These are phyloP conservation scores for Phytophthora crassamura DNA, from an alignment of 352 stramenopile species.

Conservation along the genomic window DNA sequence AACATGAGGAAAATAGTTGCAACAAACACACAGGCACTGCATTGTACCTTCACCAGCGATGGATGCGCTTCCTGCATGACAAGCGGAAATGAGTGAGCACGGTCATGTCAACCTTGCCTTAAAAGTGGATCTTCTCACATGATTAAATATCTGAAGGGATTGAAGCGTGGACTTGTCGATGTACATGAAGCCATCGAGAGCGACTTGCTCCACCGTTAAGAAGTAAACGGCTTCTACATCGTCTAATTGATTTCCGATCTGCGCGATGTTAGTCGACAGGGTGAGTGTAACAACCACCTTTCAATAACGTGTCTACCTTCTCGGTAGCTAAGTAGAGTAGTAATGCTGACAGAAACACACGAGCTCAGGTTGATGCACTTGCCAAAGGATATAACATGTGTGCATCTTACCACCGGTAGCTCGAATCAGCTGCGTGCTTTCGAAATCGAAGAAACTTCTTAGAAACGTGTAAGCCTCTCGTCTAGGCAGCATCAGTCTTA, in stretches of 20 bases:
- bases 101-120: not conserved
- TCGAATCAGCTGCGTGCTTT: constrained; percentile 77
- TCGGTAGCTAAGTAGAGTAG: constrained; percentile 68
- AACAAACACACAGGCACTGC: not conserved
- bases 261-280: constrained; percentile 1
- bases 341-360: constrained; percentile 50
- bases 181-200: constrained; percentile 82
- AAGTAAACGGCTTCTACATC: constrained; percentile 59
- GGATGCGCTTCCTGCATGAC: constrained; percentile 74
- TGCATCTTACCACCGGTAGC: constrained; percentile 64
- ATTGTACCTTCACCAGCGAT: constrained; percentile 72
- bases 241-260: constrained; percentile 89
- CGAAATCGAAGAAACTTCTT: constrained; percentile 83
- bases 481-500: constrained; percentile 29
- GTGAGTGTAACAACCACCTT: not conserved
- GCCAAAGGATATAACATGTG: not conserved
- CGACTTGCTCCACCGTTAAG: constrained; percentile 65
- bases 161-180: constrained; percentile 75
- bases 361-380: not conserved
- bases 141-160: constrained; percentile 86
- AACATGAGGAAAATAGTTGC: not conserved
- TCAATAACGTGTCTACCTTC: constrained; percentile 51
- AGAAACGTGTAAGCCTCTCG: constrained; percentile 72
- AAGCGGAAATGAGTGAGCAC: constrained; percentile 14
- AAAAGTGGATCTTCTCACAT: constrained; percentile 41